Conservation (phyloP, 108 stramenopile genomes). For the Skeletonema menzelii region DNA sequence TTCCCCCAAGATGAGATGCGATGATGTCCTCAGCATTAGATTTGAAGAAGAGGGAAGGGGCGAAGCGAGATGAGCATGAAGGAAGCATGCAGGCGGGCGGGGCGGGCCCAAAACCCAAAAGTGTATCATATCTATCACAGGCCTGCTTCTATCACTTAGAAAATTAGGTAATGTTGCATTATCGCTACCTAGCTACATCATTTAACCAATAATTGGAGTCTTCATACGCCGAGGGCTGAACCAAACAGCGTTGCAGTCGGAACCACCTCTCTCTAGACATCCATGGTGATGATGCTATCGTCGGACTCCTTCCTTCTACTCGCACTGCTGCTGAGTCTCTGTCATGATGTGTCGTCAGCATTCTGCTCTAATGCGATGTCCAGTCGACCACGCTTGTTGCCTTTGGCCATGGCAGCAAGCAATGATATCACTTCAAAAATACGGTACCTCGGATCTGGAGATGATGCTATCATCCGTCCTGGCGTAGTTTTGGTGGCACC, state of each 20-base stretch:
- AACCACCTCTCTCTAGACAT: neutral
- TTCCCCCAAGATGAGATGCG: too few species aligned
- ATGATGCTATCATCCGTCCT: conserved; percentile 70
- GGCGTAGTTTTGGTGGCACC: conserved; percentile 78
- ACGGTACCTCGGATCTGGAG: conserved; percentile 66
- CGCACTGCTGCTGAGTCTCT: neutral
- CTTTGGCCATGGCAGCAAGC: neutral
- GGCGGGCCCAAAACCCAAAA: too few species aligned
- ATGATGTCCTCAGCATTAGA: too few species aligned
- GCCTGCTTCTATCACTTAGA: too few species aligned
- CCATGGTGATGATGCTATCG: neutral
- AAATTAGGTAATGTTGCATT: neutral
- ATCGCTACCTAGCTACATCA: too few species aligned
- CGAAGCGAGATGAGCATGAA: too few species aligned
- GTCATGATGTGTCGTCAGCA: neutral
- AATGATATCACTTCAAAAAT: conserved; percentile 4
- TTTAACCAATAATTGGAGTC: neutral
- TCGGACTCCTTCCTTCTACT: neutral
- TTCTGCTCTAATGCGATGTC: neutral
- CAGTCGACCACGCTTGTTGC: neutral
- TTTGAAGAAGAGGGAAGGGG: too few species aligned
- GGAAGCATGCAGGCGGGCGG: too few species aligned
- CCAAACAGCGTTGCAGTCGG: neutral
- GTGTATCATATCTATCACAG: too few species aligned
- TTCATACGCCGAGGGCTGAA: conserved; percentile 1